Base-by-base conservation (phyloP, 176 grass and related monocot species). In the Stipa capillata region DNA sequence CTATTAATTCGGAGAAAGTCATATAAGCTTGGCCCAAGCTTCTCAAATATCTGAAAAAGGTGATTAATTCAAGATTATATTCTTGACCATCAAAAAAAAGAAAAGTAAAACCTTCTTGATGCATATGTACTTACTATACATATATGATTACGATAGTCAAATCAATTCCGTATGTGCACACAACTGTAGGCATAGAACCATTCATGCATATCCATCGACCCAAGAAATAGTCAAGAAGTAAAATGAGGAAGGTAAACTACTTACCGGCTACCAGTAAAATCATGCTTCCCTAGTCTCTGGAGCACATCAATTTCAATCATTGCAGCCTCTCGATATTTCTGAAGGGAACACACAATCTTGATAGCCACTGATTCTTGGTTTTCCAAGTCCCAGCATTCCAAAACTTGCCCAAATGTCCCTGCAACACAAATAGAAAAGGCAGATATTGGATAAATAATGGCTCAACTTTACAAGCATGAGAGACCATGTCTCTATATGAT, bases 121-220 rank as follows among this genome's bases (percentile, higher is more conserved):
- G 71, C 84, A 89, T 72, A 83, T 91, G 82, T 90, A 97, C 90
- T 97, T 92, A 97, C 93, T 81, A 97, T 97, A 90, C 93, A 97
- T 84, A 90, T 90, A 90, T 97, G 93, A 86, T 97, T 92, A 88
- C 87, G 90, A 92, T 92, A 97, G 90, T 92, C 93, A 90, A 92
- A 97, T 87, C 90, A 97, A 90, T 91, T 90, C 93, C 82, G 87
- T 40, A 97, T 97, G 88, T 92, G 93, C 90, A 97, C 93, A 97
- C 87, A 97, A 80, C 90, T 97, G 90, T 90, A 92, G 55, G 50
- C 64, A 91, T 87, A 88, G 57, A 96, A 89, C 74, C 84, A 93
- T 72, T 86, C 84, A 58, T n/a, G n/a, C n/a, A n/a, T n/a, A n/a
- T n/a, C n/a, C n/a, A n/a, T n/a, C n/a, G n/a, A n/a, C n/a, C n/a